Evolutionary conservation across 23 red algal genomes (phyloP), one percentile per base, ranked within the genome.

Genomic region (Agarophyton chilense): DNA sequence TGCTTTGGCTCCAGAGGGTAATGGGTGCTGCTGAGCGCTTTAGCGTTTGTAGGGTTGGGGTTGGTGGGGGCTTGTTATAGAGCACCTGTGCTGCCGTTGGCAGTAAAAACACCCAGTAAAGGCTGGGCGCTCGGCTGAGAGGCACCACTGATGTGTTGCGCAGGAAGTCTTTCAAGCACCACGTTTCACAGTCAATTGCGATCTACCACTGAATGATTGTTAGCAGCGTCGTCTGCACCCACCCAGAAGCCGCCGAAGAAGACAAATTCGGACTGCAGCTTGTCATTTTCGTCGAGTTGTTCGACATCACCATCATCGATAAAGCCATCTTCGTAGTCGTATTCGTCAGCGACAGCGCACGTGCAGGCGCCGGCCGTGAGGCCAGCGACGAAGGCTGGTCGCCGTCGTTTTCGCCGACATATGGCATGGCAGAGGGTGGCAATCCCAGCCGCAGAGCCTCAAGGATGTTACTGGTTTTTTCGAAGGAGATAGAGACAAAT

Each of bases 241-340:
- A 70, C 64, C 64, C 64, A 70, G 64, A 84, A 84, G 3, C 80
- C 43, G 11, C 80, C 80, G 22, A 84, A 84, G 31, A 57, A 57
- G 31, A 31, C 34, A 42, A 70, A 70, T 26, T 70, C 64, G 5
- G 32, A 4, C 18, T 70, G 34, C 64, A 39, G 64, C 38, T 70
- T 70, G 2, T 70, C 64, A 33, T 70, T 33, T 4, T 88, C 47
- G 18, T 88, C 83, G 21, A 25, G 46, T 58, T 88, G 58, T 35
- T 71, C 67, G 49, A 76, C 29, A 54, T 88, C 83, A 9, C 51
- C 83, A 22, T 88, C 83, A 67, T 88, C 83, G 18, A 88, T 88
- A 41, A 88, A 88, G 39, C 77, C 83, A 28, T 88, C 83, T 11
- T 88, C 83, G 21, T n/a, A n/a, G n/a, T n/a, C n/a, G n/a, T n/a